Conservation (phyloP, 1,139 yeast species). For the Yamadazyma sp. region DNA sequence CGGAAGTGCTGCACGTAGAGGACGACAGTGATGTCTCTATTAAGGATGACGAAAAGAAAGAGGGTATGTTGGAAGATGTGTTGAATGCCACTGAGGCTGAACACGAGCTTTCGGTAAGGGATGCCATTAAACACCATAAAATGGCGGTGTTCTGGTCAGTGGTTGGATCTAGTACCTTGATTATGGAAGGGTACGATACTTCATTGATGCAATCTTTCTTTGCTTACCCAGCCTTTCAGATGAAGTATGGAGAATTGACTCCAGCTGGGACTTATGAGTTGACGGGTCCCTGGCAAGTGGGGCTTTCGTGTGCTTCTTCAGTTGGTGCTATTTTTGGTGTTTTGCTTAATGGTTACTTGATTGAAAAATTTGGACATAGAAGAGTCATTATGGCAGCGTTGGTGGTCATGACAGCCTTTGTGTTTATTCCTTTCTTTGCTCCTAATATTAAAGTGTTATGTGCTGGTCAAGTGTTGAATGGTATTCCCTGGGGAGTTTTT, state of each 20-base stretch:
- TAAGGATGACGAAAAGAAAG: conserved; percentile 16
- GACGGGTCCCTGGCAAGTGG: conserved; percentile 47
- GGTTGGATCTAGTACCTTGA: conserved; percentile 36
- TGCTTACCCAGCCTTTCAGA: conserved; percentile 40
- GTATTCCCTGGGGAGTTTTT: conserved; percentile 48
- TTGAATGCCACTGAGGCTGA: conserved; percentile 19
- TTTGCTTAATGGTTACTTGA: conserved; percentile 32
- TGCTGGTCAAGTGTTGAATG: conserved; percentile 45
- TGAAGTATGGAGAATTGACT: conserved; percentile 34
- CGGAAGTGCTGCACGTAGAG: too few relatives aligned
- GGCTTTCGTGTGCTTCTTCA: conserved; percentile 32
- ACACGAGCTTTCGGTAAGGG: conserved; percentile 16
- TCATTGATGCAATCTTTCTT: conserved; percentile 38
- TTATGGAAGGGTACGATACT: conserved; percentile 52
- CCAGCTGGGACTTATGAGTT: conserved; percentile 32
- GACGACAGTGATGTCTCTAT: conserved; percentile 4
- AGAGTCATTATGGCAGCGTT: conserved; percentile 32
- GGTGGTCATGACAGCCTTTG: conserved; percentile 26
- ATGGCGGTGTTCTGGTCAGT: conserved; percentile 48
- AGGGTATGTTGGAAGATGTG: too few relatives aligned
- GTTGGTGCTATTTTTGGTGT: conserved; percentile 41
- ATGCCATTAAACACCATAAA: conserved; percentile 19
- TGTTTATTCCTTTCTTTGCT: conserved; percentile 46
- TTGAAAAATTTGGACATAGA: conserved; percentile 43
- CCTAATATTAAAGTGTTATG: conserved; percentile 31